Evolutionary conservation across 1,139 yeast genomes (phyloP), one percentile per base, ranked within the genome.

Genomic region (Yamadazyma atmosphaerica): DNA sequence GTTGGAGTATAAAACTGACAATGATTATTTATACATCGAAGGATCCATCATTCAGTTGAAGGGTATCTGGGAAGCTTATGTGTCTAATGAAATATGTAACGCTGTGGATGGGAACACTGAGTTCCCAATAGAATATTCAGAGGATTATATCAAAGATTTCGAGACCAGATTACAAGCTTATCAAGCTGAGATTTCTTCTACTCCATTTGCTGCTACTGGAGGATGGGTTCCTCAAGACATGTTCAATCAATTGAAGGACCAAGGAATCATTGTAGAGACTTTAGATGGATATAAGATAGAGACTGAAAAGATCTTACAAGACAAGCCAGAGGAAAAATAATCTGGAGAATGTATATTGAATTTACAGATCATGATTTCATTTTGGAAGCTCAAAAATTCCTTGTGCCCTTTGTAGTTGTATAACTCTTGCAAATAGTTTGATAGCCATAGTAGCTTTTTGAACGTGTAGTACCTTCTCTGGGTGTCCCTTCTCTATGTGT

Each of bases 191-290:
- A 65, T 86, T 36, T 74, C 83, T 27, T 71, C 81, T 6, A 77
- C 81, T 39, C 97, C 97, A 34, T 89, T 89, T 61, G 83, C 87
- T 26, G 94, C 94, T 35, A 86, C 97, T 27, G 86, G 87, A 41
- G 96, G 96, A 4, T 90, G 97, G 96, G 77, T 92, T 42, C 96
- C 98, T 18, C 95, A 87, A 58, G 96, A 88, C 55, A 79, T 88
- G 84, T 89, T 90, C 56, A 83, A 79, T 32, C 77, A 77, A 40
- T 72, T 88, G 49, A 63, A 78, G 33, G 79, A 78, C 15, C 82
- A 81, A 47, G 94, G 92, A 1, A 69, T 84, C 41, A 67, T 90
- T 38, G 68, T 61, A 36, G 61, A 56, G 24, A 59, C 52, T 18
- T 49, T 61, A 31, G 76, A 74, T 15, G 62, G 71, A 48, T 67